Percentiles rank a stretch among this genome's conserved stretches.
phyloP scores from a whole-genome alignment of 139 green algal species.

The Picochlorum sp. region DNA sequence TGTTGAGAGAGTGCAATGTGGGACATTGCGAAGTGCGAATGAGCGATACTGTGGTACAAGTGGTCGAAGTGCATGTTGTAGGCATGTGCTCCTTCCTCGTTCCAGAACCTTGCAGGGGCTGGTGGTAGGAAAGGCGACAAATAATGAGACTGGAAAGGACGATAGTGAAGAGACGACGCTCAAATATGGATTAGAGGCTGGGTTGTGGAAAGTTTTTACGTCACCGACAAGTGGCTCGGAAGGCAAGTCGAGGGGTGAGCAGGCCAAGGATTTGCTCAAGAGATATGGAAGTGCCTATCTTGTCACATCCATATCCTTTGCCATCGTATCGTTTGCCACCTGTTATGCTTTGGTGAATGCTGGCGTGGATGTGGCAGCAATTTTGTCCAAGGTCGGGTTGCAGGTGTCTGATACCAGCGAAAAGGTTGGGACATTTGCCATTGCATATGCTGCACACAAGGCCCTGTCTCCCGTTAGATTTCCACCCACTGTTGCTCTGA shows the following conservation, averaged over 20 bases:
- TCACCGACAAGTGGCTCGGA: constrained; percentile 35
- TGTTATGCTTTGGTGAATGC: constrained; percentile 82
- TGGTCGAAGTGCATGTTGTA: neutral
- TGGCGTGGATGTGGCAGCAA: constrained; percentile 76
- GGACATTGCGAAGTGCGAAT: constrained; percentile 1
- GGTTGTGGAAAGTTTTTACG: constrained; percentile 76
- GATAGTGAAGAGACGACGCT: constrained; percentile 45
- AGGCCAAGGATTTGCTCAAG: constrained; percentile 82
- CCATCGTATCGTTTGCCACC: constrained; percentile 82
- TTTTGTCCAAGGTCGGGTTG: constrained; percentile 68
- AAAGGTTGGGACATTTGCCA: constrained; percentile 84
- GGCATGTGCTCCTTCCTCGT: neutral
- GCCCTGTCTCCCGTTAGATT: constrained; percentile 95
- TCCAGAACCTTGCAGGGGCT: too few relatives aligned
- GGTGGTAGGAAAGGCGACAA: too few relatives aligned
- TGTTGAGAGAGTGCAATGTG: neutral
- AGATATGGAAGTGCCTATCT: constrained; percentile 94
- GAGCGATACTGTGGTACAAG: neutral
- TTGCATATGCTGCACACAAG: constrained; percentile 98
- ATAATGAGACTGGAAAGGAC: too few relatives aligned
- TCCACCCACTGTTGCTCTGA: constrained; percentile 96
- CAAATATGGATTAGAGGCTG: constrained; percentile 88
- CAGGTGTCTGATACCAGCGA: constrained; percentile 71
- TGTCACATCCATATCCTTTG: constrained; percentile 92
- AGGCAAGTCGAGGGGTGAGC: constrained; percentile 21